Evolutionary conservation across 2,329 filamentous ascomycete genomes (phyloP).

Genomic region (Aspergillus versicolor): DNA sequence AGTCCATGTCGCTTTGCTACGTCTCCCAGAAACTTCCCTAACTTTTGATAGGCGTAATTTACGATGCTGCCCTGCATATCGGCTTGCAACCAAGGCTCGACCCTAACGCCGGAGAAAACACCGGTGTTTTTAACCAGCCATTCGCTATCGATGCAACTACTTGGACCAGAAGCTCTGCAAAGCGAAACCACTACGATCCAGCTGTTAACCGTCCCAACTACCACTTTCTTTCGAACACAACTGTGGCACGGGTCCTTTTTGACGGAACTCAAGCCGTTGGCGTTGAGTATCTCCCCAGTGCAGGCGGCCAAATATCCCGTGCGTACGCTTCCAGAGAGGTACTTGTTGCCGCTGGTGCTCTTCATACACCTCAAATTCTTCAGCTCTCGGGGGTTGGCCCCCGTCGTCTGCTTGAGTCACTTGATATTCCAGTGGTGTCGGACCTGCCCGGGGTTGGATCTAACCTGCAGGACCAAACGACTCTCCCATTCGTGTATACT

Average conservation of each 20-base stretch:
- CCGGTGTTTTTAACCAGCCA: neutral
- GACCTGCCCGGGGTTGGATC: neutral
- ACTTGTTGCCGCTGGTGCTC: neutral
- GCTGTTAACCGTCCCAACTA: neutral
- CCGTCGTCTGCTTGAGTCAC: neutral
- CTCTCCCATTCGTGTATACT: neutral
- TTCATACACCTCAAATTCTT: neutral
- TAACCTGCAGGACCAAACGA: constrained; percentile 1
- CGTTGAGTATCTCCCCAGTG: constrained; percentile 1
- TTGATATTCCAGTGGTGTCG: neutral
- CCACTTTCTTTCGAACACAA: neutral
- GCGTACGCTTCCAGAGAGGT: neutral
- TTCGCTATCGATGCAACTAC: neutral
- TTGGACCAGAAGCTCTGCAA: neutral
- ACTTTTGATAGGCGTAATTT: neutral
- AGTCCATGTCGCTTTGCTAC: neutral
- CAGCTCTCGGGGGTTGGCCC: neutral
- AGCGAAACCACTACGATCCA: neutral
- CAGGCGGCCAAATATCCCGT: neutral
- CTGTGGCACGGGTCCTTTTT: neutral
- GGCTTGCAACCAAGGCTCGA: neutral
- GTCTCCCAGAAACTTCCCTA: neutral
- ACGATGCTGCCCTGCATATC: neutral
- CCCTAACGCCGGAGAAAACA: neutral
- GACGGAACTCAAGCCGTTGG: neutral